Conservation (phyloP, 768 basidiomycete genomes). For the Podaxis carcinomalis region DNA sequence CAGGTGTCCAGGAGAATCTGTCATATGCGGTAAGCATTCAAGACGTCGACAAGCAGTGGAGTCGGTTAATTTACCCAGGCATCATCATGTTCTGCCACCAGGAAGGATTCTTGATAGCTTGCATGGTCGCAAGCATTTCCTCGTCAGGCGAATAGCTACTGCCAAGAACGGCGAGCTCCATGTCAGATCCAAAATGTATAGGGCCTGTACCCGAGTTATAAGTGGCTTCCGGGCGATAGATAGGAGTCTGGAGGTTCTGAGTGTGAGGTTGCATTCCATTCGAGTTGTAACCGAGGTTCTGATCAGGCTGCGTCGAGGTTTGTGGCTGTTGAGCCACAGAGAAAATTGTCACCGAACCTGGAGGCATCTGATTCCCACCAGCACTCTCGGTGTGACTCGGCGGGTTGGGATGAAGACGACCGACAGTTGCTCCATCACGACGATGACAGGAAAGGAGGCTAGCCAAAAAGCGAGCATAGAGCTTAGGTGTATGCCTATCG, state of each 20-base stretch:
- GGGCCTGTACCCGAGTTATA: constrained; percentile 37
- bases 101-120: constrained; percentile 61
- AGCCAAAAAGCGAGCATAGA: constrained; percentile 78
- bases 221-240: constrained; percentile 44
- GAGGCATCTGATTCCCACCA: constrained; percentile 13
- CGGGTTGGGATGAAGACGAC: constrained; percentile 48
- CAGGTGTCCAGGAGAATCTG: constrained; percentile 33
- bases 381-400: constrained; percentile 28
- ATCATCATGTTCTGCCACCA: constrained; percentile 86
- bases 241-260: constrained; percentile 26
- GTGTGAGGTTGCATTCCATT: constrained; percentile 12
- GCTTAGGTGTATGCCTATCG: constrained; percentile 73
- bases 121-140: constrained; percentile 69
- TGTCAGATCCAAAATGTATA: constrained; percentile 39
- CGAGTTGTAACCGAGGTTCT: constrained; percentile 16
- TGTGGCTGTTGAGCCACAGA: constrained; percentile 18
- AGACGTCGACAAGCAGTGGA: background rate
- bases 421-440: constrained; percentile 60
- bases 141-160: constrained; percentile 38
- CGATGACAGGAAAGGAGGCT: constrained; percentile 66
- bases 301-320: constrained; percentile 14
- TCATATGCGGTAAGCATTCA: constrained; percentile 1
- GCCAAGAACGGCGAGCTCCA: constrained; percentile 29
- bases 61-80: constrained; percentile 53
- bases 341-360: constrained; percentile 25